Conservation (phyloP, 768 basidiomycete genomes). For the Boletus coccyginus region DNA sequence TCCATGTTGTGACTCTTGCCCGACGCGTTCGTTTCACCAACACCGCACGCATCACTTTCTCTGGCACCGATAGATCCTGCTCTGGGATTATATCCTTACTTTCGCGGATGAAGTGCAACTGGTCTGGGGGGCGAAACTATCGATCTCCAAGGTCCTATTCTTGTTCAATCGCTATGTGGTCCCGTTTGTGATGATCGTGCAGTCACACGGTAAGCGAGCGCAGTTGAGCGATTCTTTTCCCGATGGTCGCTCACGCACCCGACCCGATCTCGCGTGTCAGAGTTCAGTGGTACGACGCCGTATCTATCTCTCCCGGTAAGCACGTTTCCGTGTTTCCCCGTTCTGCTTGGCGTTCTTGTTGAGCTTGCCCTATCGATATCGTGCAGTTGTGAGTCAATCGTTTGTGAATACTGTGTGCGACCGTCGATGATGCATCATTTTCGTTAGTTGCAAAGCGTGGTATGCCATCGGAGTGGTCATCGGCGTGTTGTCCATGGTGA, state of each 20-base stretch:
- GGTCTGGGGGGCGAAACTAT: constrained; percentile 30
- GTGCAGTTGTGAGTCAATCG: constrained; percentile 17
- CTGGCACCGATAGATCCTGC: constrained; percentile 21
- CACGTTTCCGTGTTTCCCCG: neutral
- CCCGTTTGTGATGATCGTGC: constrained; percentile 29
- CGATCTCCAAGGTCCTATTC: constrained; percentile 33
- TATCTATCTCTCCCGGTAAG: constrained; percentile 18
- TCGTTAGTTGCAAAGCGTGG: constrained; percentile 26
- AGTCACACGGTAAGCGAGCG: constrained; percentile 28
- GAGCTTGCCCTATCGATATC: neutral
- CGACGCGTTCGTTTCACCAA: neutral
- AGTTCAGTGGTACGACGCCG: constrained; percentile 16
- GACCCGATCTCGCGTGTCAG: constrained; percentile 6
- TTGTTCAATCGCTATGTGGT: constrained; percentile 34
- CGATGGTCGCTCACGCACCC: neutral
- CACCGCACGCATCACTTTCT: neutral
- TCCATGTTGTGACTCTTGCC: neutral
- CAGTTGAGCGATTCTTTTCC: neutral
- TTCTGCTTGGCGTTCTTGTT: neutral
- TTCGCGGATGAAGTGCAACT: constrained; percentile 32
- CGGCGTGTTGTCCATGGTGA: constrained; percentile 35
- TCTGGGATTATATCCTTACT: constrained; percentile 36
- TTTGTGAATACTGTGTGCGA: neutral
- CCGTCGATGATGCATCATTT: neutral
- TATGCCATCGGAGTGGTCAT: constrained; percentile 20